Evolutionary conservation across 345 rosid genomes (phyloP), one percentile per base, ranked within the genome.

Genomic region (Populus simonii): DNA sequence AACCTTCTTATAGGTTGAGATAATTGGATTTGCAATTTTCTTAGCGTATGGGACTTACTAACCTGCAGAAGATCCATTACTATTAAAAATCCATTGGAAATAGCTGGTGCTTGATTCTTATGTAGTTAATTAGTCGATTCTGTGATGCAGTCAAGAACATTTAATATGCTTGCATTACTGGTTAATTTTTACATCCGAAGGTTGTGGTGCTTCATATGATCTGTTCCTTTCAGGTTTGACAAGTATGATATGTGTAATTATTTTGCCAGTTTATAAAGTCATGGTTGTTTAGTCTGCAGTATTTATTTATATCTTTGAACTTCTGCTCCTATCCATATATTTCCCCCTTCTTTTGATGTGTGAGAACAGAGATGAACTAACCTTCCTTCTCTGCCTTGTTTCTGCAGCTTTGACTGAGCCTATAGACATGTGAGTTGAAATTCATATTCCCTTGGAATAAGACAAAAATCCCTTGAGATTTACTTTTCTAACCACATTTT

Each of bases 341-440:
- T n/a, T 0, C 11, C 63, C 10, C 15, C 29, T 9, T 53, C 20
- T 22, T 57, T 57, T 57, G 27, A 57, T 8, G 15, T 57, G 63
- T n/a, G 27, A 57, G 15, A 57, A n/a, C 29, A 9, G 5, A 41
- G 72, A 38, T 69, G 72, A 69, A 71, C 57, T 36, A 7, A 71
- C 18, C 22, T 18, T 41, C 16, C 47, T 66, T 74, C 68, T 74
- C 59, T 76, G 25, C 33, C 31, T 66, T 76, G 66, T 85, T 74
- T 74, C 81, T 85, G 88, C 91, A 96, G 98, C 99, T 78, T 84
- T 93, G 66, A 84, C 91, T 1, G 99, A 96, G 78, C 80, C 99
- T 66, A 92, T 96, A 76, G 99, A 96, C 87, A 80, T 93, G 99
- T 95, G 90, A 95, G 97, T 87, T 16, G 27, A 36, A 31, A 75